These are phyloP conservation scores for Ganoderma meredithae DNA, from an alignment of 1,284 basidiomycete species.

Conservation along the genomic window DNA sequence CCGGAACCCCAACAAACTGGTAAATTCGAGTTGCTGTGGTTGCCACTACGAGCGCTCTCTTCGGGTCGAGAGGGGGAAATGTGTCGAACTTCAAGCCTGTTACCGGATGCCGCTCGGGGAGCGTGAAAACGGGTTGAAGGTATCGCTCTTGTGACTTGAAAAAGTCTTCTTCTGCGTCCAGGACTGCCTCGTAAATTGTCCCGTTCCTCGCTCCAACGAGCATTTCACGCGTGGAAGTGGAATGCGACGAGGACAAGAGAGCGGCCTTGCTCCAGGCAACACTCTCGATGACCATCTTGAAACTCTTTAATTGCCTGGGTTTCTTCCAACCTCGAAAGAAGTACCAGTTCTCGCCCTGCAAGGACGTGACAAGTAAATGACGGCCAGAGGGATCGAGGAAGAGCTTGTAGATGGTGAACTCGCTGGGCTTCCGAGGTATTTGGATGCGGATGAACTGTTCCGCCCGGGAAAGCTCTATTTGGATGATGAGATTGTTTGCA, in stretches of 20 bases:
- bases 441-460: slow-evolving; percentile 83
- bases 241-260: slow-evolving; percentile 66
- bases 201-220: slow-evolving; percentile 91
- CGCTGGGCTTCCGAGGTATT: slow-evolving; percentile 74
- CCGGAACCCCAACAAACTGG: slow-evolving; percentile 82
- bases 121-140: slow-evolving; percentile 79
- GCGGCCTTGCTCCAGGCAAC: slow-evolving; percentile 93
- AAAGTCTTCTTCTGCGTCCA: slow-evolving; percentile 90
- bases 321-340: slow-evolving; percentile 84
- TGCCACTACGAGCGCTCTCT: slow-evolving; percentile 74
- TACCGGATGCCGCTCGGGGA: slow-evolving; percentile 82
- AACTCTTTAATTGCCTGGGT: slow-evolving; percentile 78
- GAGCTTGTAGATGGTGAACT: slow-evolving; percentile 78
- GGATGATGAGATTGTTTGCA: slow-evolving; percentile 77
- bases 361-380: slow-evolving; percentile 88
- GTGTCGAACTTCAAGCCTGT: slow-evolving; percentile 86
- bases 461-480: slow-evolving; percentile 85
- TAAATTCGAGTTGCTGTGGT: slow-evolving; percentile 93
- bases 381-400: slow-evolving; percentile 93
- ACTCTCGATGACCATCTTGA: slow-evolving; percentile 90
- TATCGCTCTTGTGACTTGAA: slow-evolving; percentile 91
- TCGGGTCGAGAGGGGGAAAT: slow-evolving; percentile 68
- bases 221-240: slow-evolving; percentile 83
- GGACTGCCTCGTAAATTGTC: slow-evolving; percentile 83
- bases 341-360: slow-evolving; percentile 95